These are phyloP conservation scores for Pseudonectria foliicola DNA, from an alignment of 2,329 filamentous ascomycete genomes.

Conservation along the genomic window DNA sequence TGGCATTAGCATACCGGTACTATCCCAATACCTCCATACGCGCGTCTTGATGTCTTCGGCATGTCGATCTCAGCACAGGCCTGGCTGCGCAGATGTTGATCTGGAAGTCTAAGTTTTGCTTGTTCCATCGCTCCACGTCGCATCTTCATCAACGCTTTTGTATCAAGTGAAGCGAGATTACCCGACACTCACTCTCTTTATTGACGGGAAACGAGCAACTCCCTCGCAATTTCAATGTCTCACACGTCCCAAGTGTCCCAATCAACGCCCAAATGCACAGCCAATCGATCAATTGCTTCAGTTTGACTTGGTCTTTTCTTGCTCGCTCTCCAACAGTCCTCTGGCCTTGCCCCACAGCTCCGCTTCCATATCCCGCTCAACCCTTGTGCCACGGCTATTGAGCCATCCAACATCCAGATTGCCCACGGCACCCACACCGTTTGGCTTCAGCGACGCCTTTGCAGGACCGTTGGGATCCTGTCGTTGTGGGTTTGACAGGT, in stretches of 20 bases:
- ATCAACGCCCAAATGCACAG: not conserved
- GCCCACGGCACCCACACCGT: slow-evolving; percentile 49
- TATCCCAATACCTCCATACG: too few relatives aligned
- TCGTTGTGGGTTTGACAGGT: slow-evolving; percentile 31
- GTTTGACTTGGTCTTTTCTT: slow-evolving; percentile 9
- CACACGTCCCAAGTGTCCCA: not conserved
- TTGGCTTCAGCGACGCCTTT: slow-evolving; percentile 42
- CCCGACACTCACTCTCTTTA: too few relatives aligned
- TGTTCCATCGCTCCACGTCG: too few relatives aligned
- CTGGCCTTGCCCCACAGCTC: slow-evolving; percentile 59
- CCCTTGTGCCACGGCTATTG: slow-evolving; percentile 76
- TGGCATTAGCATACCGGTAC: too few relatives aligned
- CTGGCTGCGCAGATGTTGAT: too few relatives aligned
- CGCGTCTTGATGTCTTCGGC: too few relatives aligned
- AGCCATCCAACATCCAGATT: slow-evolving; percentile 79
- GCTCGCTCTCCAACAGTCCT: slow-evolving; percentile 29
- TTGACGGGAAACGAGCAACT: too few relatives aligned
- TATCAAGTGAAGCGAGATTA: too few relatives aligned
- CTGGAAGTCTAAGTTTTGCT: too few relatives aligned
- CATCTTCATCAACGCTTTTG: too few relatives aligned
- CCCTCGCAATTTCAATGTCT: not conserved
- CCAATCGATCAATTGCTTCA: not conserved
- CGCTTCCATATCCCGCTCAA: slow-evolving; percentile 75
- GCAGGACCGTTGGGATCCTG: slow-evolving; percentile 30
- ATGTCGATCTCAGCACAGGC: too few relatives aligned